These are phyloP conservation scores for Scheffersomyces titani DNA, from an alignment of 1,139 yeast genomes.

Conservation along the genomic window DNA sequence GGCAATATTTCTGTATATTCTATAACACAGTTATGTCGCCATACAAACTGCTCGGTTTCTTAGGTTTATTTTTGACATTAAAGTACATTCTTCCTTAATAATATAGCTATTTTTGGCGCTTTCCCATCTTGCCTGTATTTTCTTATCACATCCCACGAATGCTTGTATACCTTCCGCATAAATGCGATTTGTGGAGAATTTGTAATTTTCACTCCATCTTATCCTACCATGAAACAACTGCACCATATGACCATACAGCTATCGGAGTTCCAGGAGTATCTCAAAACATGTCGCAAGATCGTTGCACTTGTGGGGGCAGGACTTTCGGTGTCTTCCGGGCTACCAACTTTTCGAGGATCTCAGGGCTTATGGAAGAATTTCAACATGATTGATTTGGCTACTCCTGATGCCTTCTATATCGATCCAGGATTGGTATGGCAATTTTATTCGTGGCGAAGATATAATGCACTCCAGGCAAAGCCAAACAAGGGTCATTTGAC, in stretches of 20 bases:
- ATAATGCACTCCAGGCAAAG: constrained; percentile 59
- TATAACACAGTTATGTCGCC: no score
- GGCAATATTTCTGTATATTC: no score
- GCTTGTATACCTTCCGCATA: neutral
- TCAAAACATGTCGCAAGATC: constrained; percentile 53
- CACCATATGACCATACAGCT: constrained; percentile 10
- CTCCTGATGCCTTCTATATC: constrained; percentile 82
- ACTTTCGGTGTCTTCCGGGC: constrained; percentile 72
- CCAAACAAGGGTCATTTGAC: constrained; percentile 79
- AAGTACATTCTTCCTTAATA: neutral
- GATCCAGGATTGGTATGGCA: constrained; percentile 93
- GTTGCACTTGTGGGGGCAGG: constrained; percentile 88
- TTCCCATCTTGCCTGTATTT: neutral
- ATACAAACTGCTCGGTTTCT: no score
- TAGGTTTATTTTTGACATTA: no score
- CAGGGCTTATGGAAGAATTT: constrained; percentile 79
- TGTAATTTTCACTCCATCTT: neutral
- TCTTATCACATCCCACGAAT: neutral
- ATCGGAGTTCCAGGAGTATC: constrained; percentile 58
- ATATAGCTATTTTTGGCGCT: neutral
- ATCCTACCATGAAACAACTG: neutral
- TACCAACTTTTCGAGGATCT: constrained; percentile 71
- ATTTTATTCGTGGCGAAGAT: constrained; percentile 72
- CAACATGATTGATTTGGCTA: constrained; percentile 81
- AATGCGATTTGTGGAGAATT: neutral